These are phyloP conservation scores for Plasmodium ovale DNA, from an alignment of 169 alveolate genomes.

Conservation along the genomic window DNA sequence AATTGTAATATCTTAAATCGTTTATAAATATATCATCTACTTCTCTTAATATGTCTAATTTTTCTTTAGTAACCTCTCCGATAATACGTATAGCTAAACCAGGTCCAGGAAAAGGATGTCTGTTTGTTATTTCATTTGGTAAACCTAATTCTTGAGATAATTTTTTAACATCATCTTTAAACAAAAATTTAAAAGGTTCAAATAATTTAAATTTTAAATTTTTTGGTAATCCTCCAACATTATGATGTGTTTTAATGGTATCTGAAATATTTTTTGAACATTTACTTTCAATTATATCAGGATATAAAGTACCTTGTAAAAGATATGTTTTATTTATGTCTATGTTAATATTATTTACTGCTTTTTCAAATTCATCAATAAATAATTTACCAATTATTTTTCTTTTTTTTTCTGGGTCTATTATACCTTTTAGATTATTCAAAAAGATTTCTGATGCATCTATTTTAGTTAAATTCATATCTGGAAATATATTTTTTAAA, in stretches of 20 bases:
- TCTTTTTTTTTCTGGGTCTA: conserved; percentile 83
- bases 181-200: conserved; percentile 83
- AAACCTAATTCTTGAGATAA: conserved; percentile 80
- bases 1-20: conserved; percentile 75
- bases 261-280: conserved; percentile 78
- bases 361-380: conserved; percentile 86
- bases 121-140: conserved; percentile 78
- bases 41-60: conserved; percentile 81
- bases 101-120: conserved; percentile 89
- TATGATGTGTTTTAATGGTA: conserved; percentile 86
- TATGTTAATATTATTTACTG: conserved; percentile 81
- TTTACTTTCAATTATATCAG: conserved; percentile 84
- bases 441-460: conserved; percentile 81
- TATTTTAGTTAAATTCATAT: conserved; percentile 80
- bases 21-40: conserved; percentile 82
- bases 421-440: conserved; percentile 80
- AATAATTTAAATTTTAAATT: conserved; percentile 82
- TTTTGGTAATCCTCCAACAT: conserved; percentile 86
- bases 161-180: conserved; percentile 85
- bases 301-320: conserved; percentile 86
- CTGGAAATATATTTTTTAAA: conserved; percentile 81
- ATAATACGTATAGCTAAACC: conserved; percentile 84
- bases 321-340: conserved; percentile 79
- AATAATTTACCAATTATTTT: conserved; percentile 84
- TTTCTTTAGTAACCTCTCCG: conserved; percentile 82